Conservation (phyloP, 495 filamentous ascomycete species). For the Tuber indicum region DNA sequence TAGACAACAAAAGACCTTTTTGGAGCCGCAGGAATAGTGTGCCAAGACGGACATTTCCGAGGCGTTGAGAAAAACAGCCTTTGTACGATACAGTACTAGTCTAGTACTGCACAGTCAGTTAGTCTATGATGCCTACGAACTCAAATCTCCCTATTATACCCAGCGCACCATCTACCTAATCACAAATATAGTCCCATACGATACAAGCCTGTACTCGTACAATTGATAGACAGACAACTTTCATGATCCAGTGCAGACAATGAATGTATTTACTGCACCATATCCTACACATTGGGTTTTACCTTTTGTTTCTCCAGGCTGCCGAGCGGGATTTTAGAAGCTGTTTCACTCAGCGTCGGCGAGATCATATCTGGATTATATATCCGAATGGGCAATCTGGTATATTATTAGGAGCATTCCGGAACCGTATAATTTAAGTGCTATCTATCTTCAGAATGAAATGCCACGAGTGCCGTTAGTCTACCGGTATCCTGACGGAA, state of each 20-base stretch:
- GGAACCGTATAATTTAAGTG: neutral
- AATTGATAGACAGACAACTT: neutral
- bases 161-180: neutral
- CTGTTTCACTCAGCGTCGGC: neutral
- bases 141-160: neutral
- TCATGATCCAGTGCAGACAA: neutral
- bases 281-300: neutral
- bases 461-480: neutral
- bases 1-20: neutral
- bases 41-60: neutral
- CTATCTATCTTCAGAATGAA: neutral
- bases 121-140: neutral
- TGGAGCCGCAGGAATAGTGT: neutral
- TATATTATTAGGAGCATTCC: neutral
- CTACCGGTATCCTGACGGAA: neutral
- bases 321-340: neutral
- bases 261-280: too few relatives aligned
- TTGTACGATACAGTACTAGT: neutral
- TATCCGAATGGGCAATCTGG: neutral
- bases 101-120: neutral
- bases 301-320: neutral
- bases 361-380: neutral
- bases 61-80: neutral
- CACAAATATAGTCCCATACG: neutral
- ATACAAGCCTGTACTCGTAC: neutral